Conservation (phyloP, 768 basidiomycete genomes). For the Trametes cinnabarina region DNA sequence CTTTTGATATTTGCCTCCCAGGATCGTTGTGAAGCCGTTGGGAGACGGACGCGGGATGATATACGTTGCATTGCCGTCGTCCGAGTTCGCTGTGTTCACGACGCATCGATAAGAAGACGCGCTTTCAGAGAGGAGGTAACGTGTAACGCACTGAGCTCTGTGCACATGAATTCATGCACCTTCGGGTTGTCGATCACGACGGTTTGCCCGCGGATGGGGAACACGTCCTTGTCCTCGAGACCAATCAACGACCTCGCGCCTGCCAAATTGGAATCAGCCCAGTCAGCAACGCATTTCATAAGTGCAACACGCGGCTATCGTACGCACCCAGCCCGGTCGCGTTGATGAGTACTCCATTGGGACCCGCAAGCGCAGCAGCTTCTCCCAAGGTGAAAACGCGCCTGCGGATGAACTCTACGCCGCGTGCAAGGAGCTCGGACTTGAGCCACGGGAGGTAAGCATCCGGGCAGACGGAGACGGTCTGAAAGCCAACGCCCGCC, state of each 20-base stretch:
- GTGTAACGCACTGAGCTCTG: conserved; percentile 26
- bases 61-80: conserved; percentile 42
- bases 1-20: conserved; percentile 57
- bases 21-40: conserved; percentile 37
- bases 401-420: conserved; percentile 44
- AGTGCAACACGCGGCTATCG: background rate
- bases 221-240: conserved; percentile 71
- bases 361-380: conserved; percentile 38
- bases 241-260: conserved; percentile 76
- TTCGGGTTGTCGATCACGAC: conserved; percentile 71
- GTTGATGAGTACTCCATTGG: conserved; percentile 48
- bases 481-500: conserved; percentile 43
- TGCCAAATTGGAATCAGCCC: conserved; percentile 13
- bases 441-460: conserved; percentile 51
- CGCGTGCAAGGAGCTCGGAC: conserved; percentile 35
- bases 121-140: background rate
- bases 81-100: background rate
- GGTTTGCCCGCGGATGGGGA: conserved; percentile 83
- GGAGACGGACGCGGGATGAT: conserved; percentile 60
- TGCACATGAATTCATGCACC: conserved; percentile 42
- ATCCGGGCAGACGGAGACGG: conserved; percentile 50
- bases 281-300: background rate
- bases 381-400: conserved; percentile 46
- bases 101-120: background rate
- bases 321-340: conserved; percentile 52